Percentiles rank a stretch among this genome's conserved stretches.
Conservation (phyloP, 2,329 filamentous ascomycete genomes). For the Periconia sp. region DNA sequence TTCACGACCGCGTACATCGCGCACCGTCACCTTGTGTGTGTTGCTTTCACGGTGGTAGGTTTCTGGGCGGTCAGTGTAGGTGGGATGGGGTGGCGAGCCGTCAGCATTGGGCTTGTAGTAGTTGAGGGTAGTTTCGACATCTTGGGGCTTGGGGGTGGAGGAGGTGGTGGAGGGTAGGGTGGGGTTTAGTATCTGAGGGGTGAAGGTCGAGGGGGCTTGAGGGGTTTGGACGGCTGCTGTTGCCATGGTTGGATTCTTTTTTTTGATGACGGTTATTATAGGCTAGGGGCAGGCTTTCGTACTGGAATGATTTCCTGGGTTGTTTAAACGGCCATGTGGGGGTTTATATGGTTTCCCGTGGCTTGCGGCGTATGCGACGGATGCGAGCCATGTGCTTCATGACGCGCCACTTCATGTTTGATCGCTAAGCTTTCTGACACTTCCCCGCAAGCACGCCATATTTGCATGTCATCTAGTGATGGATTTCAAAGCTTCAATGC, state of each 20-base stretch:
- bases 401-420: slow-evolving; percentile 1
- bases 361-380: not conserved
- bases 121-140: slow-evolving; percentile 28
- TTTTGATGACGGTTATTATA: no score
- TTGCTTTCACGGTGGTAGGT: slow-evolving; percentile 37
- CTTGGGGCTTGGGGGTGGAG: slow-evolving; percentile 11
- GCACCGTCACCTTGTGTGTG: slow-evolving; percentile 34
- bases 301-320: not conserved
- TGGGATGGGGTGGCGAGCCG: slow-evolving; percentile 31
- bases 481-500: slow-evolving; percentile 18
- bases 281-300: no score
- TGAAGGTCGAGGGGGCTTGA: slow-evolving; percentile 17
- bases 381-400: not conserved
- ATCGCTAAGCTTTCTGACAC: slow-evolving; percentile 26
- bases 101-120: slow-evolving; percentile 34
- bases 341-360: not conserved
- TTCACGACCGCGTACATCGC: slow-evolving; percentile 51
- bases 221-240: slow-evolving; percentile 30
- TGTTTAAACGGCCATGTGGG: not conserved
- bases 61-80: slow-evolving; percentile 31
- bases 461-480: slow-evolving; percentile 3
- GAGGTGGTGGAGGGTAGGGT: slow-evolving; percentile 5
- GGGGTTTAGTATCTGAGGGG: slow-evolving; percentile 12
- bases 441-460: slow-evolving; percentile 40
- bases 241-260: slow-evolving; percentile 19